Conservation (phyloP, 192 early-diverging fungal genomes). For the Diversispora eburnea region DNA sequence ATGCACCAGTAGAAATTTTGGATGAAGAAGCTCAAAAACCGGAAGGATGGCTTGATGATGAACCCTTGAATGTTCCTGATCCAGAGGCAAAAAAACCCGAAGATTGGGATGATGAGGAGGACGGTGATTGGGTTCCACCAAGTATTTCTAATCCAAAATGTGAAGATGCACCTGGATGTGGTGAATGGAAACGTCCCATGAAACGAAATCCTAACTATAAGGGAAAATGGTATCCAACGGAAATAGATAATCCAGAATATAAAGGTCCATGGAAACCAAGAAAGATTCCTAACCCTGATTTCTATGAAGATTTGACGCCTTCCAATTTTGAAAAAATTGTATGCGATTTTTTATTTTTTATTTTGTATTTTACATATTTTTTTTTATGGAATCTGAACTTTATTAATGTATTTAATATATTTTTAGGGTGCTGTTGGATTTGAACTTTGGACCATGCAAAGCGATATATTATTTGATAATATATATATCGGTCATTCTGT, state of each 20-base stretch:
- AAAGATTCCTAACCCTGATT: constrained; percentile 82
- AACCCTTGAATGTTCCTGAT: constrained; percentile 68
- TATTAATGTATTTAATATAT: neutral
- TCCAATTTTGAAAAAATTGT: constrained; percentile 76
- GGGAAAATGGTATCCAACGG: constrained; percentile 81
- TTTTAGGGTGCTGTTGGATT: constrained; percentile 69
- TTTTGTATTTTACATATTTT: neutral
- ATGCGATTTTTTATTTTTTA: constrained; percentile 29
- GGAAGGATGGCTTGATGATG: constrained; percentile 84
- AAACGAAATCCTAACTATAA: constrained; percentile 85
- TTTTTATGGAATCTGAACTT: neutral
- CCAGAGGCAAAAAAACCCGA: constrained; percentile 79
- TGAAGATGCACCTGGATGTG: constrained; percentile 66
- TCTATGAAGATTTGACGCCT: constrained; percentile 75
- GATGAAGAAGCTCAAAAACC: constrained; percentile 80
- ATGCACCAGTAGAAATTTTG: constrained; percentile 72
- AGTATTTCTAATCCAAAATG: constrained; percentile 79
- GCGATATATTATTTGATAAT: constrained; percentile 85
- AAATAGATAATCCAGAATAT: constrained; percentile 90
- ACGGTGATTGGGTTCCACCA: constrained; percentile 86
- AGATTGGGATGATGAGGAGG: constrained; percentile 91
- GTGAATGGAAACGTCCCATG: constrained; percentile 75
- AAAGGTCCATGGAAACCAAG: constrained; percentile 86
- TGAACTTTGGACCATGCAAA: constrained; percentile 93
- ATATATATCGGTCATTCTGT: constrained; percentile 80